Evolutionary conservation across 192 early-diverging fungal genomes (phyloP).

Genomic region (Podochytrium sp.): DNA sequence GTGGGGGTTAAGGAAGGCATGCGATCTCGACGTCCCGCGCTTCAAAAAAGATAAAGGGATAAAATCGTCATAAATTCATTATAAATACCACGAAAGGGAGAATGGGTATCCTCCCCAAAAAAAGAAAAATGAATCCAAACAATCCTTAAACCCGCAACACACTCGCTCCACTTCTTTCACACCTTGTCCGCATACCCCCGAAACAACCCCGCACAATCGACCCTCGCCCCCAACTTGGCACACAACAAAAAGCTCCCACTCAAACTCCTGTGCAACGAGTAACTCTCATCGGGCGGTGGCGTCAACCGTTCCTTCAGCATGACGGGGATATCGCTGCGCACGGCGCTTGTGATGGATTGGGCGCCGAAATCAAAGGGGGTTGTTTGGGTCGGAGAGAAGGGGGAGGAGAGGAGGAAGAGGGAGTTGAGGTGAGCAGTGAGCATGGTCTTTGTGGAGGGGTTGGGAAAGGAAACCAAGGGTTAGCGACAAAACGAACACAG

Average conservation of each 20-base stretch:
- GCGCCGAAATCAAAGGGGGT: slow-evolving; percentile 76
- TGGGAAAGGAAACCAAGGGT: background rate
- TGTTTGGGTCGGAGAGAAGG: slow-evolving; percentile 63
- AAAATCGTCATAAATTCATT: no score
- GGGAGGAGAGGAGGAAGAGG: slow-evolving; percentile 83
- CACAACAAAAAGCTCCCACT: slow-evolving; percentile 92
- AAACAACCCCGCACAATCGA: slow-evolving; percentile 50
- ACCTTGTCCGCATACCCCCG: no score
- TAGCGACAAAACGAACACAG: background rate
- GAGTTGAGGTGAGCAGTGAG: slow-evolving; percentile 85
- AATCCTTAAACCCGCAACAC: background rate
- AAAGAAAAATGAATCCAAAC: background rate
- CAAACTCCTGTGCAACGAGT: slow-evolving; percentile 93
- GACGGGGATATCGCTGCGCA: slow-evolving; percentile 87
- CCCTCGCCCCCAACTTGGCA: slow-evolving; percentile 71
- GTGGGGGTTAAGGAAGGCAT: no score
- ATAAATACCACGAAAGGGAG: no score
- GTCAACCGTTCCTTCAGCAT: slow-evolving; percentile 94
- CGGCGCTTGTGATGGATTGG: slow-evolving; percentile 81
- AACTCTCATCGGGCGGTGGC: slow-evolving; percentile 98
- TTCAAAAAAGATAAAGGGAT: no score
- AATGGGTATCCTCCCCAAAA: no score
- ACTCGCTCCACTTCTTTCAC: background rate
- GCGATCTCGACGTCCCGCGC: no score
- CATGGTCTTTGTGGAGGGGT: slow-evolving; percentile 63